Base-by-base conservation (phyloP, 208 protist genomes). In the Phytomonas sp. region DNA sequence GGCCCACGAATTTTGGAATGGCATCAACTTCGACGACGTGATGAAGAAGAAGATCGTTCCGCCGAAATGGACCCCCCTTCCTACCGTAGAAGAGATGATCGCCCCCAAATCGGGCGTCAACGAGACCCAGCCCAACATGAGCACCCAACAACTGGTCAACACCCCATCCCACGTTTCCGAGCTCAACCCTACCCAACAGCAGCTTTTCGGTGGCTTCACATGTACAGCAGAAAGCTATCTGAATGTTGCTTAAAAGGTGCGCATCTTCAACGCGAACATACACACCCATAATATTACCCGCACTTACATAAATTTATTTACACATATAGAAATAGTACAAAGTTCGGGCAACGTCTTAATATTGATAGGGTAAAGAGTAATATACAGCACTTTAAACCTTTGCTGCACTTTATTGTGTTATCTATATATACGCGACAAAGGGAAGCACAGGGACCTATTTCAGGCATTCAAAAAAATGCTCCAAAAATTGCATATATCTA, bases 191-290 rank as follows among this genome's bases (percentile, higher is more conserved):
- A 80, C 81, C 33, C 86, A 96, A 76, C 91, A 96, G 78, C 87
- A 94, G 82, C 81, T 96, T 34, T 96, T 96, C 72, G 90, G 80
- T 52, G 91, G 91, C 72, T 96, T 96, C 71, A 92, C 91, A 36
- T 96, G 88, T 81, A 94, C 91, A n/a, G 78, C 88, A 0, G 91
- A 96, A 67, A 92, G 80, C 60, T 86, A 93, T 74, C 79, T 95
- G 60, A 83, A 82, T 73, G 26, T 23, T 60, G 37, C 61, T 4
- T 60, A 65, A 37, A 65, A 45, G 33, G 11, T 40, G 37, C 23
- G 6, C 61, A 26, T 26, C 61, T 65, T 65, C 61, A 14, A 65
- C 23, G 49, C 23, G 19, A 65, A 49, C 19, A 65, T n/a, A 40
- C 23, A 65, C 61, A n/a, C 19, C 19, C 19, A 65, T 37, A 49